phyloP scores from a whole-genome alignment of 2,329 filamentous ascomycete genomes.

The Hymenoscyphus albidus region DNA sequence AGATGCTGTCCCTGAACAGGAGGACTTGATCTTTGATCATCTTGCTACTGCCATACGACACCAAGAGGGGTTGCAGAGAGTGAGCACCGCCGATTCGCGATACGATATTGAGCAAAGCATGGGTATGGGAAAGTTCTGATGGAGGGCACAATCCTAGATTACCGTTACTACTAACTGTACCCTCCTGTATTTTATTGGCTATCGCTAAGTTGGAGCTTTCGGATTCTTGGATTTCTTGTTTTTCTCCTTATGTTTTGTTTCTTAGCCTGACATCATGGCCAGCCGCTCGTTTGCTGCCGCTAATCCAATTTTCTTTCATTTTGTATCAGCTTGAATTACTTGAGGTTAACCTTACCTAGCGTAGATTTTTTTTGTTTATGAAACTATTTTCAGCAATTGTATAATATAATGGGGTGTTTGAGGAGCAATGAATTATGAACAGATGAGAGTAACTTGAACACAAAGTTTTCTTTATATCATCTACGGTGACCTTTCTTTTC shows the following conservation, averaged over 20 bases:
- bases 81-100: not conserved
- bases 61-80: constrained; percentile 7
- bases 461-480: too few relatives aligned
- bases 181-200: not conserved
- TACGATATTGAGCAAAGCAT: not conserved
- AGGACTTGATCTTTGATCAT: constrained; percentile 19
- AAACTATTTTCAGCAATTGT: too few relatives aligned
- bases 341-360: too few relatives aligned
- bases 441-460: too few relatives aligned
- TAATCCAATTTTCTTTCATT: too few relatives aligned
- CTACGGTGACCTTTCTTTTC: too few relatives aligned
- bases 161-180: not conserved
- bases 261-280: too few relatives aligned
- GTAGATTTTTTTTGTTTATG: too few relatives aligned
- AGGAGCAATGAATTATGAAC: too few relatives aligned
- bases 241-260: not conserved
- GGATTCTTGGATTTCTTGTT: not conserved
- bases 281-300: too few relatives aligned
- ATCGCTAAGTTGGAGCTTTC: not conserved
- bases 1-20: not conserved
- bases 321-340: too few relatives aligned
- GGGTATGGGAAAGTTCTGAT: not conserved
- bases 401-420: too few relatives aligned
- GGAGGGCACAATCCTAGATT: not conserved
- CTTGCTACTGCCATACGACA: constrained; percentile 17